These are phyloP conservation scores for Spizellomyces punctatus DNA, from an alignment of 192 early-diverging fungal genomes.

Conservation along the genomic window DNA sequence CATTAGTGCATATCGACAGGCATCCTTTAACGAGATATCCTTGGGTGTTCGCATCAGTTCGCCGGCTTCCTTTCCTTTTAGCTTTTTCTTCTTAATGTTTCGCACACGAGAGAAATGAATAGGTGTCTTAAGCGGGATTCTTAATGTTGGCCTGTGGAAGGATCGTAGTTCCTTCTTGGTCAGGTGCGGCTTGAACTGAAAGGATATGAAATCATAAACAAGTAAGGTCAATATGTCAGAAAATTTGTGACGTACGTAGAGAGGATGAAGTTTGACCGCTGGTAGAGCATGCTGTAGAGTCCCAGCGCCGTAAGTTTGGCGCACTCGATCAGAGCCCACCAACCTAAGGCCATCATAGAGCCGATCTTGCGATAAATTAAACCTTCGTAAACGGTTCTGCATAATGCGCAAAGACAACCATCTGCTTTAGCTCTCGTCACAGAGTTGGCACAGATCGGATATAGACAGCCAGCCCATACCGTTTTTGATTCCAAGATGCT, in stretches of 20 bases:
- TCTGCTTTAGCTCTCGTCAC: no score
- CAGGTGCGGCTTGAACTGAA: constrained; percentile 82
- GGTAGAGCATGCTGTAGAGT: constrained; percentile 87
- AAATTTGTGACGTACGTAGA: constrained; percentile 55
- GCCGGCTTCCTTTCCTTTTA: constrained; percentile 41
- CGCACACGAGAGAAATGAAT: constrained; percentile 81
- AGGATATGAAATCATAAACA: constrained; percentile 3
- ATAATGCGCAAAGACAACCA: no score
- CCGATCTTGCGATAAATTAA: constrained; percentile 89
- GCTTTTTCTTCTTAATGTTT: constrained; percentile 72
- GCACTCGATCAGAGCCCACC: constrained; percentile 72
- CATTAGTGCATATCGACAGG: constrained; percentile 75
- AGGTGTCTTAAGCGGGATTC: constrained; percentile 57
- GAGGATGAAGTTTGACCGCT: constrained; percentile 76
- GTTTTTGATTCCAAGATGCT: no score
- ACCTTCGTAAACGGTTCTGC: constrained; percentile 31
- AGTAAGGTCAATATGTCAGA: background rate
- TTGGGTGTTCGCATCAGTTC: constrained; percentile 77
- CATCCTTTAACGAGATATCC: constrained; percentile 89
- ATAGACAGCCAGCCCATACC: no score
- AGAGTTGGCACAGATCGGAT: no score
- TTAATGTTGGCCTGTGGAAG: constrained; percentile 85
- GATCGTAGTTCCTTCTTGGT: constrained; percentile 79
- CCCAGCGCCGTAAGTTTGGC: constrained; percentile 85
- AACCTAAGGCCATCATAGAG: constrained; percentile 74